A percentile compares a stretch with the other conserved stretches of the same genome.
phyloP scores from a whole-genome alignment of 371 early-diverging fungal species.

The Sporodiniella umbellata region DNA sequence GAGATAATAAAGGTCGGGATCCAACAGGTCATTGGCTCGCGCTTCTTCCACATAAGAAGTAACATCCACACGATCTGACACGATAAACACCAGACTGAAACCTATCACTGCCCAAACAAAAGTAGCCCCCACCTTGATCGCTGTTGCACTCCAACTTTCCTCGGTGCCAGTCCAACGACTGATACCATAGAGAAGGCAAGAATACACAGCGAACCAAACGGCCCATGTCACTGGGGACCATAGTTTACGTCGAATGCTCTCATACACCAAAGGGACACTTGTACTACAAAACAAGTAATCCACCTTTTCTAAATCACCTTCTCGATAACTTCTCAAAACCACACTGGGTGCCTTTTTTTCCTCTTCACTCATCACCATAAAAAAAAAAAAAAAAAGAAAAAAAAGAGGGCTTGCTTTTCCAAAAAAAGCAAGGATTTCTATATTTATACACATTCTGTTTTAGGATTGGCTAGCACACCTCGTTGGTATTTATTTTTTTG shows the following conservation, averaged over 20 bases:
- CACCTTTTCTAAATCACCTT: slow-evolving; percentile 24
- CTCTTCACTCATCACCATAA: neutral
- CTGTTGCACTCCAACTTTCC: slow-evolving; percentile 17
- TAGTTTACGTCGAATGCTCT: slow-evolving; percentile 42
- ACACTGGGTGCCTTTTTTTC: slow-evolving; percentile 24
- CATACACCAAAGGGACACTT: slow-evolving; percentile 33
- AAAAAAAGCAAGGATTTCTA: too few species aligned
- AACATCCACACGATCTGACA: slow-evolving; percentile 34
- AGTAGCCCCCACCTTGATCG: slow-evolving; percentile 22
- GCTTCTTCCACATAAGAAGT: slow-evolving; percentile 32
- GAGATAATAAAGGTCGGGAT: slow-evolving; percentile 41
- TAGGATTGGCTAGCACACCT: too few species aligned
- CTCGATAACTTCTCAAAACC: slow-evolving; percentile 34
- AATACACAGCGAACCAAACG: slow-evolving; percentile 36
- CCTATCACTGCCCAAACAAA: slow-evolving; percentile 33
- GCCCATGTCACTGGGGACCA: slow-evolving; percentile 40
- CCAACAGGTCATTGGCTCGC: slow-evolving; percentile 33
- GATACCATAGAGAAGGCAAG: slow-evolving; percentile 20
- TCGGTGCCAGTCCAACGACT: too few species aligned
- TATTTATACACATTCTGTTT: too few species aligned
- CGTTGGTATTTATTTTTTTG: too few species aligned
- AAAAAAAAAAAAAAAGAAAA: neutral
- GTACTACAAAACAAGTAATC: slow-evolving; percentile 23
- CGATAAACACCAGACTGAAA: slow-evolving; percentile 26
- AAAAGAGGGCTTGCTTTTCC: neutral